Evolutionary conservation across 2,329 filamentous ascomycete species (phyloP), one percentile per base, ranked within the genome.

Genomic region (Diplodia corticola): DNA sequence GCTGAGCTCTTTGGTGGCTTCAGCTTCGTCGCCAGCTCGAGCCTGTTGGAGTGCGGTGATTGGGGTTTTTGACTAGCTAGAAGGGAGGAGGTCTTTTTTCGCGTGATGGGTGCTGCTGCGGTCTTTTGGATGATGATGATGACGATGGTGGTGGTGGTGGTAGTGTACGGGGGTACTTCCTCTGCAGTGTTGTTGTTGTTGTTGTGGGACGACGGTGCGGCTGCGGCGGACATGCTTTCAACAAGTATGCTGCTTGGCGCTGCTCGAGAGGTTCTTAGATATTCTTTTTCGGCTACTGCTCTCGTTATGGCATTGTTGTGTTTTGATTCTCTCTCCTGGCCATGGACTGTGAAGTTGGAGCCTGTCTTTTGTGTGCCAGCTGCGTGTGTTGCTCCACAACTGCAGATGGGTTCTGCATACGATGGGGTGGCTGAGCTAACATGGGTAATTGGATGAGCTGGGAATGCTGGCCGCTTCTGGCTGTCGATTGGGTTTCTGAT

Each of bases 1-100:
- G 75, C 72, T 44, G 79, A 85, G 72, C 81, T 81, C 0, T 85
- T 85, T 71, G 82, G 83, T 13, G 83, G 83, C 0, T 85, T 85
- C 70, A 84, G 82, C 72, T 85, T 82, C 69, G 82, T 84, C 17
- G 83, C 82, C 33, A 83, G 81, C 68, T 76, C 79, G 70, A 84
- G 82, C 70, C 71, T 85, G 70, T 72, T 84, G 50, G 81, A 83
- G 44, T 61, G 68, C 37, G 69, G 69, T 10, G 68, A 69, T 44
- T 67, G 68, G 67, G 63, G 33, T 0, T 66, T 66, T 66, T 66
- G 64, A 66, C 64, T 66, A 37, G 24, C 44, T 61, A 37, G 55
- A 57, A 60, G 13, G 15, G 17, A n/a, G 7, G n/a, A n/a, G n/a
- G n/a, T n/a, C n/a, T n/a, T n/a, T n/a, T 60, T 26, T 10, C 17